These are phyloP conservation scores for Brassica balearica DNA, from an alignment of 441 rosid species.

Conservation along the genomic window DNA sequence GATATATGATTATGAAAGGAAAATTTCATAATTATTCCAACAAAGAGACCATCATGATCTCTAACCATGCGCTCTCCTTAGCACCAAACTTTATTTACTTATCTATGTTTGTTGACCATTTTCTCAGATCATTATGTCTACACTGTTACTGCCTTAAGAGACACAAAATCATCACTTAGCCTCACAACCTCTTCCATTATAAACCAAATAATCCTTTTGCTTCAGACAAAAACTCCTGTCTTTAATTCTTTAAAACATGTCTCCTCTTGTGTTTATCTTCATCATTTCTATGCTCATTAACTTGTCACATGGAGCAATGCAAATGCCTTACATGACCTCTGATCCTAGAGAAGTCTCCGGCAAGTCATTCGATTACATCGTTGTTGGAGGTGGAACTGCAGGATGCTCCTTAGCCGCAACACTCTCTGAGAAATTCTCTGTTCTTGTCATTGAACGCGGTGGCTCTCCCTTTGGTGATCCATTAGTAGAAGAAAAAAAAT, in stretches of 20 bases:
- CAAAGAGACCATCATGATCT: slow-evolving; percentile 43
- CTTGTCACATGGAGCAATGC: slow-evolving; percentile 37
- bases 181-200: slow-evolving; percentile 35
- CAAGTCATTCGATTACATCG: slow-evolving; percentile 70
- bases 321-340: slow-evolving; percentile 63
- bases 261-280: slow-evolving; percentile 27
- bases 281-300: slow-evolving; percentile 27
- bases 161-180: slow-evolving; percentile 29
- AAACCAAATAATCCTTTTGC: slow-evolving; percentile 22
- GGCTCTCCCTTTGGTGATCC: slow-evolving; percentile 74
- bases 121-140: slow-evolving; percentile 36
- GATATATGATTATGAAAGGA: slow-evolving; percentile 34
- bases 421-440: slow-evolving; percentile 66
- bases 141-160: slow-evolving; percentile 27
- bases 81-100: neutral
- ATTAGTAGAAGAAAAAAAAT: slow-evolving; percentile 45
- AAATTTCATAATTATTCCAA: slow-evolving; percentile 33
- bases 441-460: slow-evolving; percentile 70
- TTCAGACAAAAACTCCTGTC: slow-evolving; percentile 22
- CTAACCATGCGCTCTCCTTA: slow-evolving; percentile 38
- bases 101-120: slow-evolving; percentile 29
- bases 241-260: slow-evolving; percentile 32
- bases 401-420: slow-evolving; percentile 79
- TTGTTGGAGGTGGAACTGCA: slow-evolving; percentile 76
- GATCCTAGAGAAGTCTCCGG: slow-evolving; percentile 62